Evolutionary conservation across 2,329 filamentous ascomycete species (phyloP), one percentile per base, ranked within the genome.

Genomic region (Harringtonia lauricola): DNA sequence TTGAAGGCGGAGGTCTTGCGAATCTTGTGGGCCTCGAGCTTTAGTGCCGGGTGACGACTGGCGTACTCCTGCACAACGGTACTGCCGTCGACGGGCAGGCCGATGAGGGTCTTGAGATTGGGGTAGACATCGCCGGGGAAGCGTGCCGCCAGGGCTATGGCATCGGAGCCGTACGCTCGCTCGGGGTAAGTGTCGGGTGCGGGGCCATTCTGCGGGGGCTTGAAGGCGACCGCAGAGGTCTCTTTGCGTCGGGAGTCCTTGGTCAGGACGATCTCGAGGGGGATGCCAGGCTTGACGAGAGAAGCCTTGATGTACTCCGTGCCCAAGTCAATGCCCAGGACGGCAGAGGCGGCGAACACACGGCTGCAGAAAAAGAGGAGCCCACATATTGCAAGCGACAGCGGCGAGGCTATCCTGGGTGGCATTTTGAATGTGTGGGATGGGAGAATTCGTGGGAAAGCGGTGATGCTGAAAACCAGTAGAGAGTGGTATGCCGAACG

Each of bases 181-280:
- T 98, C 92, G 33, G 92, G 92, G 61, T 83, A 95, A 17, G 69
- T 65, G 42, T 76, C 81, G 52, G 70, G 69, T 56, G 75, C 74
- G 47, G 77, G 70, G 43, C 74, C 76, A 55, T 74, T 68, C 54
- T 76, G 76, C n/a, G 78, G 72, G 31, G 89, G 87, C 66, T 98
- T 96, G 69, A 98, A 96, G 36, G 87, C 84, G 53, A 98, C 80
- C 35, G 88, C 89, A 2, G 89, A 86, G 21, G 76, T 77, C 63
- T 98, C 92, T 71, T 98, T 98, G 58, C 92, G 83, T 63, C 94
- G 86, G 26, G 92, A 95, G 66, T 98, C 92, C 62, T 96, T 98
- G 26, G 89, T 95, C 45, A 95, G 76, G 61, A 98, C 90, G 52
- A 98, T 96, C 54, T 98, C 92, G 59, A 98, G 86, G 12, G 92